Evolutionary conservation across 83 land plant genomes (phyloP).

Genomic region (Larix sibirica): DNA sequence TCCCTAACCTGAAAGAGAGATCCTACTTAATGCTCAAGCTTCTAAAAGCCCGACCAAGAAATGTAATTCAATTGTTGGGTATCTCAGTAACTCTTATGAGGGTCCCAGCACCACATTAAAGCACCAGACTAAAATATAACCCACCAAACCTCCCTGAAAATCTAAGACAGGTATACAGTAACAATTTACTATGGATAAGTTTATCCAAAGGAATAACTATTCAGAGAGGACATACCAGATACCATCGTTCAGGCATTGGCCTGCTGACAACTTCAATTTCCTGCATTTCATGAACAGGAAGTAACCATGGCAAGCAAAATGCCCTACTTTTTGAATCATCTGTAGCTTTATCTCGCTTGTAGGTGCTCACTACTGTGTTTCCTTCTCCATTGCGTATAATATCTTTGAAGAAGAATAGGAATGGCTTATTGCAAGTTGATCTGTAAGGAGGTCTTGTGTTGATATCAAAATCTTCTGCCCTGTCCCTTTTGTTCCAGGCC

Average conservation of each 20-base stretch:
- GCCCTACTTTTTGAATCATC: background rate
- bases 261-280: conserved; percentile 14
- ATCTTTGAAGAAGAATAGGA: conserved; percentile 33
- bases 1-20: background rate
- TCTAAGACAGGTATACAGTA: background rate
- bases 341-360: conserved; percentile 16
- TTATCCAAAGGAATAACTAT: background rate
- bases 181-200: background rate
- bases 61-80: background rate
- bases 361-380: conserved; percentile 11
- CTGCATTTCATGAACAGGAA: conserved; percentile 9
- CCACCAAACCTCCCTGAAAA: background rate
- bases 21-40: background rate
- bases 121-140: background rate
- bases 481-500: conserved; percentile 38
- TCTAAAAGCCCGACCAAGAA: background rate
- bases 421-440: conserved; percentile 30
- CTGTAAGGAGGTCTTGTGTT: conserved; percentile 27
- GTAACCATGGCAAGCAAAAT: conserved; percentile 6
- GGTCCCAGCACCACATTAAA: background rate
- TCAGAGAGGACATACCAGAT: conserved; percentile 14
- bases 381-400: conserved; percentile 8
- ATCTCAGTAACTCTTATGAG: background rate
- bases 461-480: conserved; percentile 30
- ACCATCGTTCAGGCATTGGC: conserved; percentile 18